Conservation (phyloP, 2,329 filamentous ascomycete genomes). For the Talaromyces sp. region DNA sequence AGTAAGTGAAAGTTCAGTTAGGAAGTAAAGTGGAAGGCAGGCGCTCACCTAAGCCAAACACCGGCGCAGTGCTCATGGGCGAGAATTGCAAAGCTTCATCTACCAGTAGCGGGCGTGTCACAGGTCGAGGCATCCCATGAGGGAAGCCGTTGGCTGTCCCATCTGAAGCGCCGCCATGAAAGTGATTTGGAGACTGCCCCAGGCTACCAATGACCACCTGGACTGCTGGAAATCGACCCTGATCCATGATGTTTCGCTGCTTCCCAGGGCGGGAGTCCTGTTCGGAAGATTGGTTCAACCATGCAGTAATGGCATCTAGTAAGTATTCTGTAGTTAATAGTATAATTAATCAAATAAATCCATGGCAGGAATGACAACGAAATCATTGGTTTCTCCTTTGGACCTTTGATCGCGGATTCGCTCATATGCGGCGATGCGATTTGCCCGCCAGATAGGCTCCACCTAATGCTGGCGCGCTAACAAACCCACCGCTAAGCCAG, state of each 20-base stretch:
- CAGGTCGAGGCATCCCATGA: conserved; percentile 23
- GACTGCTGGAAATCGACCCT: conserved; percentile 37
- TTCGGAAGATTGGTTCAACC: conserved; percentile 20
- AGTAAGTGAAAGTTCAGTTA: conserved; percentile 25
- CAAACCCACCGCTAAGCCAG: conserved; percentile 4
- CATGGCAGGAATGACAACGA: conserved; percentile 16
- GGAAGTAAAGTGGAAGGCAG: conserved; percentile 2
- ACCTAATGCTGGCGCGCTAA: conserved; percentile 1
- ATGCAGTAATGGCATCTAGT: conserved; percentile 5
- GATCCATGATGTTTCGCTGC: conserved; percentile 37
- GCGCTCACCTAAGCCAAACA: conserved; percentile 44
- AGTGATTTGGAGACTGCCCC: conserved; percentile 27
- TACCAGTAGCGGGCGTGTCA: conserved; percentile 40
- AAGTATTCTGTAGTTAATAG: not conserved
- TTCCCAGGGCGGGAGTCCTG: conserved; percentile 22
- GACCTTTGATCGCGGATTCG: conserved; percentile 8
- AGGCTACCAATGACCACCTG: conserved; percentile 43
- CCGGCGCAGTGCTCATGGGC: conserved; percentile 49
- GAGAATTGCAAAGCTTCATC: conserved; percentile 50
- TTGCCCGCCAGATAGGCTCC: conserved; percentile 11
- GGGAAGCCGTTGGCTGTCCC: conserved; percentile 7
- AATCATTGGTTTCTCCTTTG: not conserved
- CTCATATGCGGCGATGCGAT: conserved; percentile 12
- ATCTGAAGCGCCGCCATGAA: conserved; percentile 15
- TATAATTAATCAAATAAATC: not conserved